These are phyloP conservation scores for Chrysanthemum lavandulifolium DNA, from an alignment of 129 eudicot genomes.

Conservation along the genomic window DNA sequence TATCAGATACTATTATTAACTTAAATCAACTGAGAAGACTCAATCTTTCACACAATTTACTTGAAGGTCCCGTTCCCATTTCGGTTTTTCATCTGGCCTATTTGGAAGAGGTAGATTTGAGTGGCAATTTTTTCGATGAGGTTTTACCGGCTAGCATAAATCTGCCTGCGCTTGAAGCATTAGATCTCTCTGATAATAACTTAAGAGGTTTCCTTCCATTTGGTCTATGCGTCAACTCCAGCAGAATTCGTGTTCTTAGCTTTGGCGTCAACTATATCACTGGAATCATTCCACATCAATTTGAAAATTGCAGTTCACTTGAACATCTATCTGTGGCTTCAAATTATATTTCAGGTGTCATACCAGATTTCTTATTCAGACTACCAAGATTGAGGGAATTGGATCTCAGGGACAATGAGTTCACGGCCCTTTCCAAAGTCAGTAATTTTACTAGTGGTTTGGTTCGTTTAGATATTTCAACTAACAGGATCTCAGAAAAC, in stretches of 20 bases:
- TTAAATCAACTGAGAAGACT: slow-evolving; percentile 55
- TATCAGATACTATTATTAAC: slow-evolving; percentile 37
- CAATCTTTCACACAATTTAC: slow-evolving; percentile 53
- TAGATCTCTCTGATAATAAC: slow-evolving; percentile 49
- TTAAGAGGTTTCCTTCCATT: background rate
- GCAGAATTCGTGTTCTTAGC: no score
- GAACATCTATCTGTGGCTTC: no score
- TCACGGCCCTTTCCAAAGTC: slow-evolving; percentile 19
- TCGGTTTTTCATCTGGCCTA: slow-evolving; percentile 40
- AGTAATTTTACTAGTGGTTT: slow-evolving; percentile 41
- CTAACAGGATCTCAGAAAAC: slow-evolving; percentile 44
- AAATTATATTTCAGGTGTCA: no score
- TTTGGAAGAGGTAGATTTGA: slow-evolving; percentile 49
- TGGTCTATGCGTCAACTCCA: no score
- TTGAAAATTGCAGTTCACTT: no score
- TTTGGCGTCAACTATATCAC: no score
- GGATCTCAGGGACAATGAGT: slow-evolving; percentile 22
- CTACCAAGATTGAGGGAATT: no score
- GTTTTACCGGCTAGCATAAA: slow-evolving; percentile 38
- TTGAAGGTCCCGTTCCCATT: slow-evolving; percentile 45
- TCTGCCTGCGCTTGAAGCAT: slow-evolving; percentile 45
- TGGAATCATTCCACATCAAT: no score
- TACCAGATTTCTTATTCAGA: no score
- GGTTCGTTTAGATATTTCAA: slow-evolving; percentile 48
- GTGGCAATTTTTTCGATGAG: slow-evolving; percentile 42